Conservation (phyloP, 2,329 filamentous ascomycete species). For the Stylonectria norvegica region DNA sequence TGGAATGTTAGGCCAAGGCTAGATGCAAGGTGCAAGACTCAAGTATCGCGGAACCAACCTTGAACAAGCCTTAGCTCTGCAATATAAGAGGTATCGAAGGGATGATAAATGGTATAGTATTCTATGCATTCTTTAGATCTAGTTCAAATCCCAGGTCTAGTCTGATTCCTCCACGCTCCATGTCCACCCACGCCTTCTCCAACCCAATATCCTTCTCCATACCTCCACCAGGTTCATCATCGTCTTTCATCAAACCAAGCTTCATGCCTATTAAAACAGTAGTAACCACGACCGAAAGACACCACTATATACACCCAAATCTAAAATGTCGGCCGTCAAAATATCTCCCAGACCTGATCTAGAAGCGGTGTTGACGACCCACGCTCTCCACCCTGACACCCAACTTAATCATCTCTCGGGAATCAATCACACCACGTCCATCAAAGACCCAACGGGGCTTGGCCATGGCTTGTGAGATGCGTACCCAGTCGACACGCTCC, state of each 20-base stretch:
- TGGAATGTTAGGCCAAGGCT: too few relatives aligned
- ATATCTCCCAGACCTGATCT: constrained; percentile 11
- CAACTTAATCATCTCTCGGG: constrained; percentile 45
- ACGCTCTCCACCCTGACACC: constrained; percentile 52
- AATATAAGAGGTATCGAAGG: too few relatives aligned
- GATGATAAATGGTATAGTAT: too few relatives aligned
- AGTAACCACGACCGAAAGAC: constrained; percentile 26
- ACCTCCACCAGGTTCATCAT: too few relatives aligned
- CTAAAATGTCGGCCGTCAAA: constrained; percentile 18
- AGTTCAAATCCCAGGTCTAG: constrained; percentile 23
- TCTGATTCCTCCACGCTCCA: constrained; percentile 18
- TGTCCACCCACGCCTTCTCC: constrained; percentile 11
- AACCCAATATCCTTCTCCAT: too few relatives aligned
- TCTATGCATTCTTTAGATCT: constrained; percentile 23
- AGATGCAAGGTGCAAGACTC: too few relatives aligned
- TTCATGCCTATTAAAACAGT: constrained; percentile 33
- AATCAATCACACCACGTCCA: constrained; percentile 52
- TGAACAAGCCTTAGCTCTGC: too few relatives aligned
- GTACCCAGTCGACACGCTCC: constrained; percentile 50
- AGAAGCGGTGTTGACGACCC: constrained; percentile 45
- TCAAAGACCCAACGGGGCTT: constrained; percentile 57
- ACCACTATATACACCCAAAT: constrained; percentile 25
- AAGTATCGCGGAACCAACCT: too few relatives aligned
- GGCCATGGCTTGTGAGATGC: constrained; percentile 47
- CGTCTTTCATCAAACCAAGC: too few relatives aligned